phyloP scores from a whole-genome alignment of 108 stramenopile species.

The Fistulifera pelliculosa region DNA sequence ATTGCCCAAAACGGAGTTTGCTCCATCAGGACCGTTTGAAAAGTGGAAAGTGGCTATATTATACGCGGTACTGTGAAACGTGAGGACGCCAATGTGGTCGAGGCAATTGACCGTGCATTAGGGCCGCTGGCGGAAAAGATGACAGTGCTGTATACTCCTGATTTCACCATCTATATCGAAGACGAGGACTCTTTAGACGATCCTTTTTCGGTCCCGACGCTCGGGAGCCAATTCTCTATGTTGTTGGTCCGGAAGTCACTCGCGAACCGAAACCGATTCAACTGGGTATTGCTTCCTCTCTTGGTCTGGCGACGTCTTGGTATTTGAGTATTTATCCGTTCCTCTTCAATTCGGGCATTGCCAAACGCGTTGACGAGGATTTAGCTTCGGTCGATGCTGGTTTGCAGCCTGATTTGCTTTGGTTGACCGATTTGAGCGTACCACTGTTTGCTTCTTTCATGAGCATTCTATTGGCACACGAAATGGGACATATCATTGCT shows the following conservation, averaged over 20 bases:
- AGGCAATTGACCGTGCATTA: constrained; percentile 51
- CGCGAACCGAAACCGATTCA: constrained; percentile 37
- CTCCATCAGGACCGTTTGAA: constrained; percentile 31
- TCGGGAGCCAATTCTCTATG: constrained; percentile 42
- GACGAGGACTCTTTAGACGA: constrained; percentile 7
- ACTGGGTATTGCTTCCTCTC: constrained; percentile 33
- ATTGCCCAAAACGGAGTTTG: constrained; percentile 47
- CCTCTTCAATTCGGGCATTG: constrained; percentile 50
- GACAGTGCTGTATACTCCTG: constrained; percentile 41
- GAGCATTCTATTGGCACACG: constrained; percentile 53
- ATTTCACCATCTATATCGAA: constrained; percentile 41
- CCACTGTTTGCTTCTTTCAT: constrained; percentile 66
- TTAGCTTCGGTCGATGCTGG: constrained; percentile 62
- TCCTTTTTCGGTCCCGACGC: constrained; percentile 2
- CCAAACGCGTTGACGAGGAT: constrained; percentile 54
- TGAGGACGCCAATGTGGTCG: constrained; percentile 45
- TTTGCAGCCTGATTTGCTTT: constrained; percentile 54
- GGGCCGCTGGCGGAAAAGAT: constrained; percentile 42
- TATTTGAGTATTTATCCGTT: constrained; percentile 78
- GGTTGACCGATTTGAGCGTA: constrained; percentile 62
- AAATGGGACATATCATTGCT: constrained; percentile 45
- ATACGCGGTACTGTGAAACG: constrained; percentile 54
- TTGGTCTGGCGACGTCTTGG: constrained; percentile 66
- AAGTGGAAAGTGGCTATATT: constrained; percentile 48
- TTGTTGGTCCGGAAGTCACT: constrained; percentile 51